These are phyloP conservation scores for Euphorbia celastroides DNA, from an alignment of 441 rosid genomes.

Conservation along the genomic window DNA sequence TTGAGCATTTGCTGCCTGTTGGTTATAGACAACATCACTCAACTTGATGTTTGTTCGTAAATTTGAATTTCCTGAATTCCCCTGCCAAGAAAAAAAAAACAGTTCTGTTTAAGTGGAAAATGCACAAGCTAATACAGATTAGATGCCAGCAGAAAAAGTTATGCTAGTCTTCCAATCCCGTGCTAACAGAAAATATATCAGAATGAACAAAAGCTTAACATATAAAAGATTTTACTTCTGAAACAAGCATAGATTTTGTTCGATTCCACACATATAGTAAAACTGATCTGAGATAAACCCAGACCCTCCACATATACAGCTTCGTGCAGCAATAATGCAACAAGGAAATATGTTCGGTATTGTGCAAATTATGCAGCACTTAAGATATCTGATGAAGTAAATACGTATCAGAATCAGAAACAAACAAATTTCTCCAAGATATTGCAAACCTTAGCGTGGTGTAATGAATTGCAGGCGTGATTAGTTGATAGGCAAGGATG, in stretches of 20 bases:
- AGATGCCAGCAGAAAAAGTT: neutral
- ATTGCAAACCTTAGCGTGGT: constrained; percentile 56
- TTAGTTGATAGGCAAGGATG: constrained; percentile 39
- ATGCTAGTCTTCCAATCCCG: neutral
- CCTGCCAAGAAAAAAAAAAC: constrained; percentile 37
- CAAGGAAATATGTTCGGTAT: neutral
- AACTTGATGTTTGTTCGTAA: constrained; percentile 39
- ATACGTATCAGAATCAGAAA: constrained; percentile 6
- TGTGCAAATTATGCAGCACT: neutral
- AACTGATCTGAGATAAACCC: neutral
- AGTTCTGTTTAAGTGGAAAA: constrained; percentile 22
- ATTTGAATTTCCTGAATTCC: constrained; percentile 36
- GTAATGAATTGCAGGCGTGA: constrained; percentile 36
- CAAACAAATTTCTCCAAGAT: constrained; percentile 15
- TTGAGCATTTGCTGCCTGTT: constrained; percentile 40
- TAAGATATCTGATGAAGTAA: neutral
- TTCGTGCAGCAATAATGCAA: neutral
- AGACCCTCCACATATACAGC: too few relatives aligned
- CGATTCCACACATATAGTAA: neutral
- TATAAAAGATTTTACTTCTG: neutral
- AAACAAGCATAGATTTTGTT: neutral
- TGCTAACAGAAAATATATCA: neutral
- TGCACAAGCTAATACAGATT: neutral
- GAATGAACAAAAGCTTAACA: neutral
- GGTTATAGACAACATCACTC: constrained; percentile 26